Evolutionary conservation across 768 basidiomycete species (phyloP).

Genomic region (Leccinum subgranulosum): DNA sequence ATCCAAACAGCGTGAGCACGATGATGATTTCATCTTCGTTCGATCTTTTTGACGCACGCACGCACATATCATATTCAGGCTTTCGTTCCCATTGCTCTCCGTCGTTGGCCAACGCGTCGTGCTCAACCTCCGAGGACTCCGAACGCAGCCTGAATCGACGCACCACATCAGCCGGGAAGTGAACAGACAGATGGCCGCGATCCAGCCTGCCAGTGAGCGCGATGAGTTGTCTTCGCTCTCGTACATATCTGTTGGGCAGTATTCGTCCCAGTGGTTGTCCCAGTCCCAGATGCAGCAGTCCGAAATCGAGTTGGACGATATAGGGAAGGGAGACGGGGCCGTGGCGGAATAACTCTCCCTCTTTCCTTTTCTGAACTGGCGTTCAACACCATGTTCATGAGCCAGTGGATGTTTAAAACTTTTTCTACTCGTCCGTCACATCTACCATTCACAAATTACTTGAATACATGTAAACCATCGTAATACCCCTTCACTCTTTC

Average conservation of each 20-base stretch:
- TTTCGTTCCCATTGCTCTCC: conserved; percentile 6
- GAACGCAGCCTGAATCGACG: not conserved
- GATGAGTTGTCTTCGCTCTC: not conserved
- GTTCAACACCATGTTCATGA: not conserved
- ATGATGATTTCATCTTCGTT: not conserved
- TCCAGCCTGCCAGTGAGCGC: not conserved
- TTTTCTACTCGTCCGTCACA: not conserved
- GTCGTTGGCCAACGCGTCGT: conserved; percentile 24
- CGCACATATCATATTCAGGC: not conserved
- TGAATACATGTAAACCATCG: not conserved
- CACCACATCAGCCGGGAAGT: conserved; percentile 12
- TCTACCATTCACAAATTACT: not conserved
- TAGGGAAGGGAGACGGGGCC: no score
- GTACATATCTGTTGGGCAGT: not conserved
- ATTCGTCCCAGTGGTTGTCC: not conserved
- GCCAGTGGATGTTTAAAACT: not conserved
- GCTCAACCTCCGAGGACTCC: conserved; percentile 17
- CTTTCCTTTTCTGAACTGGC: not conserved
- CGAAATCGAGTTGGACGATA: not conserved
- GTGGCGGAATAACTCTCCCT: no score
- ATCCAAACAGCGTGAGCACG: conserved; percentile 10
- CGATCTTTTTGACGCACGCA: not conserved
- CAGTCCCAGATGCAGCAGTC: not conserved
- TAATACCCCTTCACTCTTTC: not conserved
- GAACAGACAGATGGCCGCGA: conserved; percentile 9